Base-by-base conservation (phyloP, 139 green algal species). In the Deuterostichococcus epilithicus region DNA sequence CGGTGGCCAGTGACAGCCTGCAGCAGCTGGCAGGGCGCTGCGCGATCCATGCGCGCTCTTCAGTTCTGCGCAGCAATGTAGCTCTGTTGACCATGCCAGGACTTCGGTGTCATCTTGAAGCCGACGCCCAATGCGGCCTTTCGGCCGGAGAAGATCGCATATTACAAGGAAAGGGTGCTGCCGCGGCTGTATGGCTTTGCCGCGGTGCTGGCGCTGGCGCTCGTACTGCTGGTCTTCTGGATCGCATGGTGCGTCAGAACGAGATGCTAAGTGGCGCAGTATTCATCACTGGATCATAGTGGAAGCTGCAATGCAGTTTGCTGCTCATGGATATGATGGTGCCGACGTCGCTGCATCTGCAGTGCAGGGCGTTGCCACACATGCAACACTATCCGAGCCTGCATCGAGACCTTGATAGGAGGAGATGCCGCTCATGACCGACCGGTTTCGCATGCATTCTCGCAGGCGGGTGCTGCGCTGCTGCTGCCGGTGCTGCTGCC, bases 401-500 rank as follows among this genome's bases (percentile, higher is more conserved):
- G n/a, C n/a, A n/a, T n/a, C n/a, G n/a, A n/a, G n/a, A 52, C 13
- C 8, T 52, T 52, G 8, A 13, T 52, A 23, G 42, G 42, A 13
- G 8, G 13, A 8, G 13, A 52, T 52, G 42, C 42, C 8, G 8
- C 42, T 13, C 42, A 52, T 52, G 8, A 23, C 42, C 8, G 42
- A 52, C 42, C 42, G 8, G 8, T 52, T 13, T 52, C 8, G 42
- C 52, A 5, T 63, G 52, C n/a, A n/a, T n/a, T n/a, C 45, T 60
- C 45, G 18, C 63, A 69, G 63, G 63, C 63, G 63, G 63, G 63
- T 69, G 28, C 6, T 69, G 23, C n/a, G 30, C 3, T 38, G 5
- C 28, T 69, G 63, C 63, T 69, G 63, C 63, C 63, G 15, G 28
- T 69, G 63, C 63, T 69, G 63, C 63, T 69, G 63, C 63, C 30